phyloP scores from a whole-genome alignment of 1,139 yeast species.

The Arxiozyma bovina region DNA sequence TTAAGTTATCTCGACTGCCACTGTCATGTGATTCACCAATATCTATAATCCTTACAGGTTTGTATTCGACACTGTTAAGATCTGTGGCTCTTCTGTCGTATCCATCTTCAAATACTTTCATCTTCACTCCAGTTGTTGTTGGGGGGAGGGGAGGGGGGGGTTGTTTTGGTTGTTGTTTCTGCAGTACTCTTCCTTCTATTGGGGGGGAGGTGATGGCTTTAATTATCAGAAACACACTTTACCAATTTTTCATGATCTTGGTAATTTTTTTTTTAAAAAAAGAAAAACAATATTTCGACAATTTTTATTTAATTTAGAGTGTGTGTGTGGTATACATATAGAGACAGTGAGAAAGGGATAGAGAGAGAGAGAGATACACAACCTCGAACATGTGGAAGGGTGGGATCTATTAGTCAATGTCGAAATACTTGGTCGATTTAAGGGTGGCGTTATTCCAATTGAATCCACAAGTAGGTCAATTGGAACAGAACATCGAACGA shows the following conservation, averaged over 20 bases:
- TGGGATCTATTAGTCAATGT: too few relatives aligned
- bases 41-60: not conserved
- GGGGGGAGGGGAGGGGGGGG: too few relatives aligned
- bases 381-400: too few relatives aligned
- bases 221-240: too few relatives aligned
- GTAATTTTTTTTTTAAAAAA: too few relatives aligned
- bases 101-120: conserved; percentile 10
- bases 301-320: not conserved
- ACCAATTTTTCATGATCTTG: too few relatives aligned
- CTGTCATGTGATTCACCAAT: not conserved
- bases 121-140: not conserved
- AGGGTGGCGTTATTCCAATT: conserved; percentile 62
- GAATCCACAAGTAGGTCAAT: conserved; percentile 55
- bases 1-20: not conserved
- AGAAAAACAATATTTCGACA: too few relatives aligned
- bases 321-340: too few relatives aligned
- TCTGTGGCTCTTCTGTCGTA: conserved; percentile 7
- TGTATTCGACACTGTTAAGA: not conserved
- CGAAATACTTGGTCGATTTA: conserved; percentile 32
- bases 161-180: not conserved
- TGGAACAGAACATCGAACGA: conserved; percentile 45
- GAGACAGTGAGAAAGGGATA: too few relatives aligned
- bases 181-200: not conserved
- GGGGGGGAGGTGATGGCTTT: too few relatives aligned
- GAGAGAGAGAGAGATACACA: too few relatives aligned